Evolutionary conservation across 257 asterid species (phyloP), one percentile per base, ranked within the genome.

Genomic region (Oldenlandia corymbosa): DNA sequence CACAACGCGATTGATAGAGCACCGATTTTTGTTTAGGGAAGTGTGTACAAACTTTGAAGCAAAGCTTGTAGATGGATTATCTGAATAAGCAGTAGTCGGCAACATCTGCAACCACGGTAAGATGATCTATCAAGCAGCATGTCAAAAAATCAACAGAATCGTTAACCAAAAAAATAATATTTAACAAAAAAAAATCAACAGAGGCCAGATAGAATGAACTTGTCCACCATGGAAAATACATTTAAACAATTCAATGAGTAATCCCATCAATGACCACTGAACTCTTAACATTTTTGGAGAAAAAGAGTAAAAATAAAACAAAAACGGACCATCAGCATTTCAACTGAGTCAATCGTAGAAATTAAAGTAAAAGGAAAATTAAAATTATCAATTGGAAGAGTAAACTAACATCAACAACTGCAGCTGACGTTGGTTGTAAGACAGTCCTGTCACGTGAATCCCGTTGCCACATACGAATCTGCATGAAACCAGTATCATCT

Each of bases 31-130:
- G 84, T 93, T 93, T 63, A 90, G 75, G 63, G 99, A 93, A 57
- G 97, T 90, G 79, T 93, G 99, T 32, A 87, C 99, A 81, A 89
- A 93, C 84, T 93, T 93, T 41, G 96, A 84, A n/a, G 99, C 94
- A 76, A 84, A 93, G 75, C 97, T 85, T 55, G 94, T 90, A 65
- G 99, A 93, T 36, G 99, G 97, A 78, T 93, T 93, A 69, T 93
- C 97, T 67, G 57, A 28, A 77, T 90, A 85, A 60, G 87, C 96
- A 56, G 76, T 85, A 68, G 90, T 62, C 54, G 99, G 99, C 83
- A 93, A 65, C 89, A 90, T 80, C 98, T 91, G 95, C 84, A 86
- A 60, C 62, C 48, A 73, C 61, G 32, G 73, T 65, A 58, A 11
- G 17, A 37, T 27, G 20, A 10, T 18, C 48, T 10, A 62, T 47